Evolutionary conservation across 2,329 filamentous ascomycete species (phyloP).

Genomic region (Aaosphaeria arxii): DNA sequence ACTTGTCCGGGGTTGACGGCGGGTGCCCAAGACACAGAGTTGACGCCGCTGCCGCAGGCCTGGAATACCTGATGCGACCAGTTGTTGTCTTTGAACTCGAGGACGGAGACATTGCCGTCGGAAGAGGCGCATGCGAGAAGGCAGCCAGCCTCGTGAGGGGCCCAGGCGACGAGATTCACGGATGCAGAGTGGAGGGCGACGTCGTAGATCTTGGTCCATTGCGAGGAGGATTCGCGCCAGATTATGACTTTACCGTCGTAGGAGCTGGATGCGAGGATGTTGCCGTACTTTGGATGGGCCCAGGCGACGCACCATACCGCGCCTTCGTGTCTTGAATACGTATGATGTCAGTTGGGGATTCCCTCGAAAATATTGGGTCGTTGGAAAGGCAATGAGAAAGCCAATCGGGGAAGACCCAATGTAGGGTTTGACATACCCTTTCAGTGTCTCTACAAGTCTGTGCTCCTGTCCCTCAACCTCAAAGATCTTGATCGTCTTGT

Average conservation of each 20-base stretch:
- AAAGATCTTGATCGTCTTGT: slow-evolving; percentile 99
- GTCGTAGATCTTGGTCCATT: slow-evolving; percentile 79
- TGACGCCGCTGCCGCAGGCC: slow-evolving; percentile 91
- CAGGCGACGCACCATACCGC: slow-evolving; percentile 97
- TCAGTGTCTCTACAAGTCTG: slow-evolving; percentile 85
- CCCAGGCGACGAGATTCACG: slow-evolving; percentile 96
- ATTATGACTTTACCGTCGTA: slow-evolving; percentile 99
- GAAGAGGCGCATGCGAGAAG: slow-evolving; percentile 91
- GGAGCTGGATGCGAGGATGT: slow-evolving; percentile 89
- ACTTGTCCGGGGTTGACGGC: slow-evolving; percentile 80
- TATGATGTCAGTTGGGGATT: neutral
- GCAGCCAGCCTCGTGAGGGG: slow-evolving; percentile 94
- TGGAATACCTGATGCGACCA: slow-evolving; percentile 88
- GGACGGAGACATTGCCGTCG: slow-evolving; percentile 87
- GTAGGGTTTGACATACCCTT: slow-evolving; percentile 62
- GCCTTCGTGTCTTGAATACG: slow-evolving; percentile 75
- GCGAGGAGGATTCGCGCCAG: slow-evolving; percentile 77
- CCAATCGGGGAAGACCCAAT: neutral
- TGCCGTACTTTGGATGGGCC: slow-evolving; percentile 98
- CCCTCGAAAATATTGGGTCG: slow-evolving; percentile 8
- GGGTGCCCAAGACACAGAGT: slow-evolving; percentile 94
- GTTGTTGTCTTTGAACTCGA: slow-evolving; percentile 95
- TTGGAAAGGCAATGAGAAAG: neutral
- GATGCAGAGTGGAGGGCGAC: slow-evolving; percentile 92
- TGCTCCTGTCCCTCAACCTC: slow-evolving; percentile 94